Conservation (phyloP, 1,284 basidiomycete species). For the Sphaerobolus stellatus region DNA sequence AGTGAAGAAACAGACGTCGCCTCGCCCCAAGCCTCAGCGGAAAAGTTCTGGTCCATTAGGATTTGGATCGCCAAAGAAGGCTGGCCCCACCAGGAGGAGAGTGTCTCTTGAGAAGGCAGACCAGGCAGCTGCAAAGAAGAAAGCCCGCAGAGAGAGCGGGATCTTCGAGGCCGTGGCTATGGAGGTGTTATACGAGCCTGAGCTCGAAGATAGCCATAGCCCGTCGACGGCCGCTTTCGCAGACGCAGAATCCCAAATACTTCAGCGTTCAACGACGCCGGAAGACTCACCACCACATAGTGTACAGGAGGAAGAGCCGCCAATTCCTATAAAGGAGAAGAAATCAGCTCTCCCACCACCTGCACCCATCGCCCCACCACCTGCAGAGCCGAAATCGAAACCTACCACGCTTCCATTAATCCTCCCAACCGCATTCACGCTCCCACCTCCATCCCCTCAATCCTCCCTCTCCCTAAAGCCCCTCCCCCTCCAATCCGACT, state of each 20-base stretch:
- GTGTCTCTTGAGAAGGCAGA: neutral
- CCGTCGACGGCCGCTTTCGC: neutral
- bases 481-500: constrained; percentile 9
- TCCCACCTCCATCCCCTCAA: constrained; percentile 70
- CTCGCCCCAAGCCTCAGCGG: constrained; percentile 13
- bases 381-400: constrained; percentile 1
- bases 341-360: neutral
- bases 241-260: neutral
- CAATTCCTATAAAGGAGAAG: neutral
- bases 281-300: constrained; percentile 4
- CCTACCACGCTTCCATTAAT: constrained; percentile 22
- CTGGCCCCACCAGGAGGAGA: neutral
- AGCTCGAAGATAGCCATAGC: neutral
- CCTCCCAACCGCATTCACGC: constrained; percentile 62
- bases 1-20: constrained; percentile 11
- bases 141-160: neutral
- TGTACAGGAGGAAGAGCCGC: neutral
- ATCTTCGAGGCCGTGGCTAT: neutral
- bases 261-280: constrained; percentile 4
- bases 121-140: neutral
- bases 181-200: constrained; percentile 4
- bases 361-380: neutral
- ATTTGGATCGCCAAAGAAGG: neutral
- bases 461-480: constrained; percentile 51
- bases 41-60: constrained; percentile 5